These are phyloP conservation scores for Hymenoscyphus salicellus DNA, from an alignment of 2,329 filamentous ascomycete species.

Conservation along the genomic window DNA sequence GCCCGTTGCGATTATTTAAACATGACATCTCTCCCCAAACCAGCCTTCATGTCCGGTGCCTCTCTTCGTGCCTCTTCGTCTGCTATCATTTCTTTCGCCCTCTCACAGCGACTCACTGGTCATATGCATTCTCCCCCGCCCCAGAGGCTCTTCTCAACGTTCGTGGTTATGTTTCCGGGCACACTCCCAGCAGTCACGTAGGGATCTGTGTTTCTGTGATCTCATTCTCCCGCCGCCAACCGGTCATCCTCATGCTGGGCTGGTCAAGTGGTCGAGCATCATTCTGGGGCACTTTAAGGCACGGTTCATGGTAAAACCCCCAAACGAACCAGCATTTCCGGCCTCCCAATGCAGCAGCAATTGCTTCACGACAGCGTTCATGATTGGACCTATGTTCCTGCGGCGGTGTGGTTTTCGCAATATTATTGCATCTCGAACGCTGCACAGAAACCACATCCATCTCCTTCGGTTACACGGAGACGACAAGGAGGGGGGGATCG, in stretches of 20 bases:
- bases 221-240: constrained; percentile 6
- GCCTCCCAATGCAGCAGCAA: constrained; percentile 2
- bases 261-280: neutral
- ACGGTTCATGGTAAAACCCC: constrained; percentile 6
- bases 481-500: constrained; percentile 12
- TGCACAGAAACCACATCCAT: neutral
- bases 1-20: neutral
- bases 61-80: neutral
- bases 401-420: constrained; percentile 5
- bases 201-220: neutral
- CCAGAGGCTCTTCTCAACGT: too few relatives aligned
- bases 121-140: too few relatives aligned
- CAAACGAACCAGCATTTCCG: constrained; percentile 2
- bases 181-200: neutral
- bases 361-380: neutral
- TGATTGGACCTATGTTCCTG: neutral
- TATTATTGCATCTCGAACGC: neutral
- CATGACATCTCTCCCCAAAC: neutral
- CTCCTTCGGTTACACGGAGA: constrained; percentile 1
- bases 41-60: neutral
- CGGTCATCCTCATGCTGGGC: neutral
- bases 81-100: too few relatives aligned
- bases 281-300: constrained; percentile 7
- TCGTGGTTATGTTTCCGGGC: neutral
- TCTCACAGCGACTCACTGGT: too few relatives aligned